Conservation (phyloP, 2,329 filamentous ascomycete genomes). For the Ilyonectria sp. region DNA sequence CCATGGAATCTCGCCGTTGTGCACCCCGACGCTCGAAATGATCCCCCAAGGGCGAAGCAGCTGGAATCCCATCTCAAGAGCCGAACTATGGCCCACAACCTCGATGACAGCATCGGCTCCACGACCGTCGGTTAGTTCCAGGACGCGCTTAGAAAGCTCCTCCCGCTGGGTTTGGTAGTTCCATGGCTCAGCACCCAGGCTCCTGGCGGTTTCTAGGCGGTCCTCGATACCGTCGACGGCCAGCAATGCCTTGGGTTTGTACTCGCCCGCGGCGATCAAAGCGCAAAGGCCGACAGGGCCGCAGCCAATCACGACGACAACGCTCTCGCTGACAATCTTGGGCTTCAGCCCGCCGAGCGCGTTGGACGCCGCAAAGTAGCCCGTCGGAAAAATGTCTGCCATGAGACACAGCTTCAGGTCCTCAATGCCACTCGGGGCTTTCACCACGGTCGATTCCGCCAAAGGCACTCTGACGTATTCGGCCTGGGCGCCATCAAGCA, state of each 20-base stretch:
- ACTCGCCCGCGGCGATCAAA: conserved; percentile 29
- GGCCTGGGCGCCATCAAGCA: conserved; percentile 36
- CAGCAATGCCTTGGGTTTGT: conserved; percentile 21
- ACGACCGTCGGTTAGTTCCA: conserved; percentile 80
- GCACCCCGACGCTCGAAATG: conserved; percentile 80
- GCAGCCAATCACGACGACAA: conserved; percentile 34
- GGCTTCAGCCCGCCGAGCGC: conserved; percentile 46
- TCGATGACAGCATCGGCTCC: conserved; percentile 87
- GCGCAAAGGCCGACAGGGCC: conserved; percentile 39
- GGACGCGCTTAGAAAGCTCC: conserved; percentile 75
- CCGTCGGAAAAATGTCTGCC: conserved; percentile 42
- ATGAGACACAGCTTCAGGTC: conserved; percentile 35
- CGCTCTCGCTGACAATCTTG: background rate
- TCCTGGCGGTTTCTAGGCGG: conserved; percentile 15
- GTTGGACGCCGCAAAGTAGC: conserved; percentile 68
- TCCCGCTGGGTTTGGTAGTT: conserved; percentile 79
- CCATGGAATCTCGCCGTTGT: conserved; percentile 78
- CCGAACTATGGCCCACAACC: conserved; percentile 77
- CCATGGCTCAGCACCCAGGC: conserved; percentile 61
- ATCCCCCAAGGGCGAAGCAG: conserved; percentile 75
- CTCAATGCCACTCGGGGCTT: conserved; percentile 28
- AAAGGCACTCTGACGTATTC: conserved; percentile 35
- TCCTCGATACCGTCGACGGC: conserved; percentile 35
- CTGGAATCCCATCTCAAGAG: conserved; percentile 76
- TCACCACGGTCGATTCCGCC: conserved; percentile 34